Conservation (phyloP, 257 asterid genomes). For the Euphrasia confusa region DNA sequence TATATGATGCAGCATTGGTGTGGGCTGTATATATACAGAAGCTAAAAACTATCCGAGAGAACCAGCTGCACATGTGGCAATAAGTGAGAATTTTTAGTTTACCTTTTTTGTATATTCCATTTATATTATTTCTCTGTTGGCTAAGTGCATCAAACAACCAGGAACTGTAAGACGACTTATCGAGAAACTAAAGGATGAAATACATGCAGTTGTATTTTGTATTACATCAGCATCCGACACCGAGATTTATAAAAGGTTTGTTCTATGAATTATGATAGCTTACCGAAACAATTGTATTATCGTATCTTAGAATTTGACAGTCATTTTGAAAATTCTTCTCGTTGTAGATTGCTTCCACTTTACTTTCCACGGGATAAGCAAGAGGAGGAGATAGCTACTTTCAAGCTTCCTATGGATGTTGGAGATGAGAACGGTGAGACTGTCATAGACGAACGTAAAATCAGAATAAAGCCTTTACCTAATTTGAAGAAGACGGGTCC, state of each 20-base stretch:
- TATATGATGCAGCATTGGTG: conserved; percentile 72
- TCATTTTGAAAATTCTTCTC: conserved; percentile 18
- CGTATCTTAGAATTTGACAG: too few species aligned
- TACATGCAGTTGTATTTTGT: conserved; percentile 76
- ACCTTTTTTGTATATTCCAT: background rate
- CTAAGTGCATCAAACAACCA: conserved; percentile 23
- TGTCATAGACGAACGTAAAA: conserved; percentile 81
- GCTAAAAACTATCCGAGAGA: conserved; percentile 94
- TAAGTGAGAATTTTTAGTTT: conserved; percentile 46
- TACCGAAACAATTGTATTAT: too few species aligned
- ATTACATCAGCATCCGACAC: conserved; percentile 77
- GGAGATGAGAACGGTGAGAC: conserved; percentile 99
- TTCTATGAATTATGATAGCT: background rate
- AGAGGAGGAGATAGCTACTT: conserved; percentile 75
- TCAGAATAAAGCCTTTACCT: conserved; percentile 86
- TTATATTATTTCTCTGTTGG: conserved; percentile 11
- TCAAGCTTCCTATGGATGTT: conserved; percentile 96
- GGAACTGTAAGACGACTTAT: conserved; percentile 94
- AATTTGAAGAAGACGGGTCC: conserved; percentile 55
- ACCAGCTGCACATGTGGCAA: conserved; percentile 99
- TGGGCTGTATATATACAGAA: conserved; percentile 93
- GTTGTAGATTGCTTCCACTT: conserved; percentile 82
- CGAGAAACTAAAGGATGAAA: conserved; percentile 87
- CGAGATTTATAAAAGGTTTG: conserved; percentile 92
- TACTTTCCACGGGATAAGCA: conserved; percentile 89